Evolutionary conservation across 73 alveolate genomes (phyloP).

Genomic region (Paramecium tetraurelia): DNA sequence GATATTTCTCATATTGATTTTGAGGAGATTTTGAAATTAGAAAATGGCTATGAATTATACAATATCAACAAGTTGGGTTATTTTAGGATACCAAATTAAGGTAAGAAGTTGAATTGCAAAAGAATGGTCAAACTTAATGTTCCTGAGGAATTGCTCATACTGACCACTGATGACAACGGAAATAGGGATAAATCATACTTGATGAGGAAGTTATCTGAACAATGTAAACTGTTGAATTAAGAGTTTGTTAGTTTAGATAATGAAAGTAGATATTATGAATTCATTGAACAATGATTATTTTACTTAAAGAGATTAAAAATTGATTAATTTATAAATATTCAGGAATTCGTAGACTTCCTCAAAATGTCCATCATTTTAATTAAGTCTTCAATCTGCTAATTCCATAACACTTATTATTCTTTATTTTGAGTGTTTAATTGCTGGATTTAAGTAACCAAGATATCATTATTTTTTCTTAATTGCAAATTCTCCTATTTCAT

Average conservation of each 20-base stretch:
- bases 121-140: background rate
- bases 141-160: background rate
- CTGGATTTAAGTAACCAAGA: background rate
- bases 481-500: background rate
- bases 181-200: background rate
- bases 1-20: background rate
- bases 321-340: background rate
- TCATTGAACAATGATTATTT: background rate
- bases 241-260: background rate
- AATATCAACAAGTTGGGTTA: background rate
- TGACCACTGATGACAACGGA: background rate
- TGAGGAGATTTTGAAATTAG: background rate
- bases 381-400: slow-evolving; percentile 16
- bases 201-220: background rate
- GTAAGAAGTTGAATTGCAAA: background rate
- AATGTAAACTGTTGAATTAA: background rate
- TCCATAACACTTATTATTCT: slow-evolving; percentile 38
- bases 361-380: slow-evolving; percentile 32
- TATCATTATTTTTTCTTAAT: slow-evolving; percentile 18
- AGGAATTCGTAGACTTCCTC: background rate
- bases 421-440: background rate
- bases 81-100: background rate
- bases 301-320: background rate
- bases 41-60: background rate
- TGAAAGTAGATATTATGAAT: background rate